phyloP scores from a whole-genome alignment of 83 land plant genomes.

The Diphasiastrum complanatum region DNA sequence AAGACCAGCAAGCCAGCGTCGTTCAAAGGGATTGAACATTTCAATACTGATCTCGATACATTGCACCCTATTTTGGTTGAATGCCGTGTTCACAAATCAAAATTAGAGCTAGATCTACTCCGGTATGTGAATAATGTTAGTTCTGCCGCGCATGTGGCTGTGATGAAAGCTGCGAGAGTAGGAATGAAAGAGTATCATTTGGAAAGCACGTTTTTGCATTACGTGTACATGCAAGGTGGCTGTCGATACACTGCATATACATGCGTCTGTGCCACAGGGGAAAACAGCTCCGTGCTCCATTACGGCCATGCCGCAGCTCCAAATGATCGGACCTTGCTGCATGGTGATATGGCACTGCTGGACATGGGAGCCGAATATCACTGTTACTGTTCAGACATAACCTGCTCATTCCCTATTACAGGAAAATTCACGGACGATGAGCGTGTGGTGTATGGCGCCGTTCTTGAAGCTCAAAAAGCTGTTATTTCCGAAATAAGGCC shows the following conservation, averaged over 20 bases:
- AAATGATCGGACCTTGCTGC: conserved; percentile 70
- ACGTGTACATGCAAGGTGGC: conserved; percentile 77
- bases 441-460: conserved; percentile 64
- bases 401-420: conserved; percentile 88
- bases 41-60: conserved; percentile 45
- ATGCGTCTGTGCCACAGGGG: conserved; percentile 91
- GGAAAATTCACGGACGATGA: conserved; percentile 79
- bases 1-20: conserved; percentile 72
- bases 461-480: conserved; percentile 63
- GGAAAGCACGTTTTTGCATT: conserved; percentile 78
- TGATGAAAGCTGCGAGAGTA: conserved; percentile 54
- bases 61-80: conserved; percentile 90
- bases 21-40: conserved; percentile 64
- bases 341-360: conserved; percentile 90
- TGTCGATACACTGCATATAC: conserved; percentile 91
- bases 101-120: conserved; percentile 63
- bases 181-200: conserved; percentile 92
- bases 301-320: conserved; percentile 99
- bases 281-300: conserved; percentile 81
- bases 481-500: conserved; percentile 72
- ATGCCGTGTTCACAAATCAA: conserved; percentile 72
- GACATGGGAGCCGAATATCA: conserved; percentile 99
- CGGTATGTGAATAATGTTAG: conserved; percentile 90
- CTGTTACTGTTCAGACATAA: conserved; percentile 88
- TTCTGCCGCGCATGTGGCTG: conserved; percentile 94